A percentile compares a stretch with the other conserved stretches of the same genome.
Conservation (phyloP, 768 basidiomycete species). For the Trametes cubensis region DNA sequence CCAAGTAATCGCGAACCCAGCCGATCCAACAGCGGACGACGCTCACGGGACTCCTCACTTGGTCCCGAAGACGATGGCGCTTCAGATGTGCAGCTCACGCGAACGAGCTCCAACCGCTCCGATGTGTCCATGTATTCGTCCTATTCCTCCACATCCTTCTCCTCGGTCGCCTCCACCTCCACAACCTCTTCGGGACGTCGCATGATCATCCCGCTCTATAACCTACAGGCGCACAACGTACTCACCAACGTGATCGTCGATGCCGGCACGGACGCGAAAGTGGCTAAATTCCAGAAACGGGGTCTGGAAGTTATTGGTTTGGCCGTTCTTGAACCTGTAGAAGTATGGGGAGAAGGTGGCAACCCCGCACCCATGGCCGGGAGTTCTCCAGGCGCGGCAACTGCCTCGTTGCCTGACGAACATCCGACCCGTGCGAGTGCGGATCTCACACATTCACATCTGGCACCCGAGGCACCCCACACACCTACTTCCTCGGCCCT, state of each 20-base stretch:
- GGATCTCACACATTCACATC: constrained; percentile 16
- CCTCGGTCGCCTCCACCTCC: constrained; percentile 41
- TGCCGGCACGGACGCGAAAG: constrained; percentile 85
- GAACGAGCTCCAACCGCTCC: constrained; percentile 56
- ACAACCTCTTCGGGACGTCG: constrained; percentile 57
- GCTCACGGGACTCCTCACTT: constrained; percentile 47
- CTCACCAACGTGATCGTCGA: constrained; percentile 85
- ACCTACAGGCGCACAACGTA: constrained; percentile 85
- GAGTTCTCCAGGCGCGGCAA: constrained; percentile 21
- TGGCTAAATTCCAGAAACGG: constrained; percentile 65
- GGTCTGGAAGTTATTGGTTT: constrained; percentile 70
- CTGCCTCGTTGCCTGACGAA: constrained; percentile 34
- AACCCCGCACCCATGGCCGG: constrained; percentile 20
- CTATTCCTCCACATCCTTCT: constrained; percentile 50
- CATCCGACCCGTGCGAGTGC: constrained; percentile 24
- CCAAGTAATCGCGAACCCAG: constrained; percentile 51
- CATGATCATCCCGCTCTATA: constrained; percentile 84
- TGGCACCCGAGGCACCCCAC: constrained; percentile 26
- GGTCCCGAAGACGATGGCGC: constrained; percentile 33
- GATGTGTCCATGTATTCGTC: constrained; percentile 47
- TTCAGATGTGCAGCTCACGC: constrained; percentile 36
- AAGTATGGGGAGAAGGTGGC: constrained; percentile 55
- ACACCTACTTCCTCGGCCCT: constrained; percentile 39
- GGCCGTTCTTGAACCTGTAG: constrained; percentile 77
- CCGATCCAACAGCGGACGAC: constrained; percentile 39